A percentile compares a stretch with the other conserved stretches of the same genome.
Conservation (phyloP, 148 eudicot species). For the Spergularia bocconei region DNA sequence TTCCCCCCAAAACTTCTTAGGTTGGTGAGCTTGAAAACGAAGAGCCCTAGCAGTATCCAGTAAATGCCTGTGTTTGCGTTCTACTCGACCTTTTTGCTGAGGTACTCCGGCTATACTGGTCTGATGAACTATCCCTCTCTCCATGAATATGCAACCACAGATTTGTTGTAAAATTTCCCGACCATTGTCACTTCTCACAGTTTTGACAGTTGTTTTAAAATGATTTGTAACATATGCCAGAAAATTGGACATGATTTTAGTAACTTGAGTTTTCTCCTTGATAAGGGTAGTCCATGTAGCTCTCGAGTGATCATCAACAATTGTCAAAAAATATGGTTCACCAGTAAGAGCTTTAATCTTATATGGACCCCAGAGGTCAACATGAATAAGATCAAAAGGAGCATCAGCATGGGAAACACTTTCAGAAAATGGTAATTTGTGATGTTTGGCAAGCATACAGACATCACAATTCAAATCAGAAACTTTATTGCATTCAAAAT, state of each 20-base stretch:
- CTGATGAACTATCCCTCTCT: neutral
- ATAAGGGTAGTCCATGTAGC: neutral
- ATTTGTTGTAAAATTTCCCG: neutral
- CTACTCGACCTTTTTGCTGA: constrained; percentile 12
- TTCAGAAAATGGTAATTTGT: neutral
- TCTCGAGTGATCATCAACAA: neutral
- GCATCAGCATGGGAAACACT: neutral
- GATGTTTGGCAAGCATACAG: neutral
- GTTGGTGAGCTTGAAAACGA: neutral
- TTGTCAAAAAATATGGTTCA: neutral
- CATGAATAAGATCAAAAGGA: neutral
- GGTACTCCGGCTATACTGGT: neutral
- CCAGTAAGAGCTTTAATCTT: neutral
- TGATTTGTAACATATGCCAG: neutral
- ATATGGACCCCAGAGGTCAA: constrained; percentile 15
- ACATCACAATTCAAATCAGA: neutral
- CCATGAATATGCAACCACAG: accelerated
- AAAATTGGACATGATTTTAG: neutral
- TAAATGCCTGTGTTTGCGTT: neutral
- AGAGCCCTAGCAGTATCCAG: neutral
- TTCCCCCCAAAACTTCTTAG: constrained; percentile 1
- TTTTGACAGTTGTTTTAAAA: neutral
- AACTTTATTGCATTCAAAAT: neutral
- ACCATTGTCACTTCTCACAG: neutral
- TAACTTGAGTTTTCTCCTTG: neutral